Percentiles rank a stretch among this genome's conserved stretches.
Evolutionary conservation across 441 rosid species (phyloP).

Genomic region (Populus hybrid): DNA sequence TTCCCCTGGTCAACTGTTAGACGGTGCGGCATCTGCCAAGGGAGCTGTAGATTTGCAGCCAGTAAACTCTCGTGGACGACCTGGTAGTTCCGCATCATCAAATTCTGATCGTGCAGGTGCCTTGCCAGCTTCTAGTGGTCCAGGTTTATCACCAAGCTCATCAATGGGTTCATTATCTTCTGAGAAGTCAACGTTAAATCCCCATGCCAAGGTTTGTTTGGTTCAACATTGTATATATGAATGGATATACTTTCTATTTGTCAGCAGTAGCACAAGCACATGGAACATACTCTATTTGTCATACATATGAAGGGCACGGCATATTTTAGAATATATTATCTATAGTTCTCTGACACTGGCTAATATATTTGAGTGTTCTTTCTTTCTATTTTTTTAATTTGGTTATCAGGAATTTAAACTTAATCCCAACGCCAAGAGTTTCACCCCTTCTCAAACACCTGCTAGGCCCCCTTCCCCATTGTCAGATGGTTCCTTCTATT

Average conservation of each 20-base stretch:
- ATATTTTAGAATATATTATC: background rate
- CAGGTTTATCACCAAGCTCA: constrained; percentile 83
- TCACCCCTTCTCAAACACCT: constrained; percentile 59
- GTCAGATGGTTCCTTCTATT: constrained; percentile 68
- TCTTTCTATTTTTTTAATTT: constrained; percentile 4
- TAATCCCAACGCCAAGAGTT: constrained; percentile 94
- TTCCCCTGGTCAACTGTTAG: constrained; percentile 42
- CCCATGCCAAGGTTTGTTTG: constrained; percentile 72
- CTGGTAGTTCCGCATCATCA: constrained; percentile 65
- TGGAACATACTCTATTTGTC: background rate
- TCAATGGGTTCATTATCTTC: constrained; percentile 78
- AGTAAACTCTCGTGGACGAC: constrained; percentile 43
- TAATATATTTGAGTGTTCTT: constrained; percentile 1
- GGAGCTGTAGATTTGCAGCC: constrained; percentile 36
- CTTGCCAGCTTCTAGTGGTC: constrained; percentile 44
- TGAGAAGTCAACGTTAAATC: constrained; percentile 78
- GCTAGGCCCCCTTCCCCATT: constrained; percentile 66
- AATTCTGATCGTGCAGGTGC: constrained; percentile 51
- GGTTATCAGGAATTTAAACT: constrained; percentile 80
- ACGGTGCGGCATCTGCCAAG: constrained; percentile 37
- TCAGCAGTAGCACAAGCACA: background rate
- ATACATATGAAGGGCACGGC: background rate
- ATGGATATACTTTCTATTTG: background rate
- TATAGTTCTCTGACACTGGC: background rate
- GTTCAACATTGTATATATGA: background rate